Percentiles rank a stretch among this genome's conserved stretches.
Conservation (phyloP, 148 eudicot genomes). For the Cornus florida region DNA sequence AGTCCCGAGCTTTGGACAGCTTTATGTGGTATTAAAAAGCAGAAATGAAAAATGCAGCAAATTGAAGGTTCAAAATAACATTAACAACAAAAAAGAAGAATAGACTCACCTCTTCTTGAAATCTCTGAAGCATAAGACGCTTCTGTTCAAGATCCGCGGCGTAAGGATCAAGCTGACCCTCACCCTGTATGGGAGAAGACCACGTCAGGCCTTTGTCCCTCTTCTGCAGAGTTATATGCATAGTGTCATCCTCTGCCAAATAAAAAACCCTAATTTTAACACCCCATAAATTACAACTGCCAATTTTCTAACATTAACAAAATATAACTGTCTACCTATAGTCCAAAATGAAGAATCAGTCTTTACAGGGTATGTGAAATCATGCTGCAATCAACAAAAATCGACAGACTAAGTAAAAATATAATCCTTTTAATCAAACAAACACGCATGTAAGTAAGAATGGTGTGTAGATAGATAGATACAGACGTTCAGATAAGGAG, state of each 20-base stretch:
- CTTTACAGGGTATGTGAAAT: conserved; percentile 69
- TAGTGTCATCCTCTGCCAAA: conserved; percentile 74
- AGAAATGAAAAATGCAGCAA: background rate
- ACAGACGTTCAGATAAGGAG: conserved; percentile 78
- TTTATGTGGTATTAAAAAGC: background rate
- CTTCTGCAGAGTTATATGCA: conserved; percentile 93
- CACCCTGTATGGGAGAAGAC: conserved; percentile 86
- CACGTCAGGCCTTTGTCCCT: conserved; percentile 95
- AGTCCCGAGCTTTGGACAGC: background rate
- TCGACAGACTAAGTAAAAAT: background rate
- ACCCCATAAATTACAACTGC: background rate
- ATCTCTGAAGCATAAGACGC: conserved; percentile 94
- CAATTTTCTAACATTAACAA: background rate
- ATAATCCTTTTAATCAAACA: background rate
- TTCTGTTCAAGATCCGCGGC: conserved; percentile 81
- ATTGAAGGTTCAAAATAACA: background rate
- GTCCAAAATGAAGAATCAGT: conserved; percentile 94
- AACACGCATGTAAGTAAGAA: background rate
- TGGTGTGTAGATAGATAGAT: background rate
- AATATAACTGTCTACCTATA: conserved; percentile 47
- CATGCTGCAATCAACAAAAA: conserved; percentile 45
- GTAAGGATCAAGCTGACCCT: conserved; percentile 87
- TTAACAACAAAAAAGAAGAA: background rate
- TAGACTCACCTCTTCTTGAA: conserved; percentile 84
- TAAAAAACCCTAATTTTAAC: background rate